Evolutionary conservation across 768 basidiomycete species (phyloP), one percentile per base, ranked within the genome.

Genomic region (Daedaleopsis nitida): DNA sequence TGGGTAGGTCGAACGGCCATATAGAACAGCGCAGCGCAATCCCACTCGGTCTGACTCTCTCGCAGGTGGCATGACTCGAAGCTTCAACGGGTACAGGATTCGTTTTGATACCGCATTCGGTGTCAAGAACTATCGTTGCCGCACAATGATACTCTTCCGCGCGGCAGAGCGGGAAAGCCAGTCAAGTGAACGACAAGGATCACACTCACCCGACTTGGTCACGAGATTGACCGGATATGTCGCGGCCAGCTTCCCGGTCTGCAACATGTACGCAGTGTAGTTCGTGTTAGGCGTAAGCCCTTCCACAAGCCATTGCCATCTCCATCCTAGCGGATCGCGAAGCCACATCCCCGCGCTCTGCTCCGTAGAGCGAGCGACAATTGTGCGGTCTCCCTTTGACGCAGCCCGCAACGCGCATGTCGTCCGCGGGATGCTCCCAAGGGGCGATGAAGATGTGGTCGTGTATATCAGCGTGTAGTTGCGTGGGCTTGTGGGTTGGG

Each of bases 191-290:
- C 27, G 27, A 32, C 7, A 23, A 27, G 32, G 44, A 34, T 32
- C 3, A 27, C 21, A 73, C 83, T 57, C 69, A 86, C 88, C 78
- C 17, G 88, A 87, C 76, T 95, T 94, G 3, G 92, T 94, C 9
- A 76, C 70, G 60, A 94, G 88, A 66, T 82, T 88, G 1, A 89
- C 81, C 0, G 91, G 91, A 2, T 83, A 85, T 58, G 81, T 84
- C 51, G 92, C 80, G 66, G 82, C 81, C 14, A 64, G 50, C 49
- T 81, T 78, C 9, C 73, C 76, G 59, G 84, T 79, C 63, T 84
- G 77, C 2, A 91, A 66, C 14, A 86, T 81, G 67, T 86, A 94
- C 0, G 81, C 85, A 0, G 92, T 93, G 67, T 94, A 95, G 67
- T 95, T 95, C 35, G 88, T 91, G 11, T 76, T 76, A 7, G 87